Evolutionary conservation across 345 rosid genomes (phyloP).

Genomic region (Eucalyptus marginata): DNA sequence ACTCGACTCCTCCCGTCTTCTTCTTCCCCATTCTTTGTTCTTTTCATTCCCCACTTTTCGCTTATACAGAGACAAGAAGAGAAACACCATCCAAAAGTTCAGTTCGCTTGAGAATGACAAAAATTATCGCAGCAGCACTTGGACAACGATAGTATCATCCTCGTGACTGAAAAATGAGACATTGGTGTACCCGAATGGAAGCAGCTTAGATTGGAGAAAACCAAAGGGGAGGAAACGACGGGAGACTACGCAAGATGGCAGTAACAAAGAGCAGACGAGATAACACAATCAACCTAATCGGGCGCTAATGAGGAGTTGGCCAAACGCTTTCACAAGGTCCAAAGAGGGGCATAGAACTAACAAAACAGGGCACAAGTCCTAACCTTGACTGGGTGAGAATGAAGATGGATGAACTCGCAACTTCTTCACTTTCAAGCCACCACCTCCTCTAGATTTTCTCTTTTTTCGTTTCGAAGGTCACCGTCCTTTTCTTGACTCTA

Average conservation of each 20-base stretch:
- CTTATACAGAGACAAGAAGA: not conserved
- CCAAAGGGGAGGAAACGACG: not conserved
- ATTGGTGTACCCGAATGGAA: not conserved
- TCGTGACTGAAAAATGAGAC: not conserved
- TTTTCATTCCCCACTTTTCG: not conserved
- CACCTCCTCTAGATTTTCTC: not conserved
- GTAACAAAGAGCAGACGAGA: not conserved
- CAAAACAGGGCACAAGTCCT: not conserved
- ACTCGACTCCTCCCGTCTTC: not conserved
- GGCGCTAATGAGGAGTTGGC: not conserved
- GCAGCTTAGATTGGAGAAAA: not conserved
- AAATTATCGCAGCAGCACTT: not conserved
- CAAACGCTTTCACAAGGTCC: not conserved
- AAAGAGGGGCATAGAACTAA: not conserved
- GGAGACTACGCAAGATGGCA: not conserved
- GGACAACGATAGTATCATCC: accelerated
- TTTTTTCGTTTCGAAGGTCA: not conserved
- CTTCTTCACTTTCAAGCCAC: not conserved
- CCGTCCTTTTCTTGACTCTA: not conserved
- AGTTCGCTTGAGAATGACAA: not conserved
- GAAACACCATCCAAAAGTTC: not conserved
- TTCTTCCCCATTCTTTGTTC: not conserved
- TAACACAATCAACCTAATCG: not conserved
- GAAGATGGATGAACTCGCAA: not conserved
- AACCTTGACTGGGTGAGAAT: not conserved